Conservation (phyloP, 1,139 yeast genomes). For the Debaryomycetaceae sp. region DNA sequence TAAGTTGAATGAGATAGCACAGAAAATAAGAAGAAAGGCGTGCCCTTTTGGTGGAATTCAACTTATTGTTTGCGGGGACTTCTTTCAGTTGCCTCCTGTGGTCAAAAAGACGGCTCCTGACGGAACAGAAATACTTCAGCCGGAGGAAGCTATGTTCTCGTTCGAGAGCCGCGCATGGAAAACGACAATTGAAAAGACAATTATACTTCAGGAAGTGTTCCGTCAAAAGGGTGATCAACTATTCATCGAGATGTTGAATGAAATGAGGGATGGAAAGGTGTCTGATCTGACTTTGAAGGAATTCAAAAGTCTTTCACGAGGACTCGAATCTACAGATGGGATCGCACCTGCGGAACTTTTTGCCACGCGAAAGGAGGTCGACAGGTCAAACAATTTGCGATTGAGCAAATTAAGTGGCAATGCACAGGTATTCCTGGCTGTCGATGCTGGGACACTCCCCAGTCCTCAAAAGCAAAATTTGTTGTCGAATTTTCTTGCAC, state of each 20-base stretch:
- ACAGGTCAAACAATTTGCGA: constrained; percentile 62
- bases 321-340: constrained; percentile 57
- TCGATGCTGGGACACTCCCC: constrained; percentile 59
- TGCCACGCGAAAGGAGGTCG: constrained; percentile 84
- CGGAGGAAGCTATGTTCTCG: constrained; percentile 49
- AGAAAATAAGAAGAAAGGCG: constrained; percentile 44
- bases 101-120: constrained; percentile 21
- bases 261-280: constrained; percentile 74
- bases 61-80: constrained; percentile 81
- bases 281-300: constrained; percentile 49
- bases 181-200: constrained; percentile 57
- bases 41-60: constrained; percentile 90
- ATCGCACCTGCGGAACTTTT: constrained; percentile 84
- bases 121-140: constrained; percentile 17
- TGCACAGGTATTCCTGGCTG: constrained; percentile 47
- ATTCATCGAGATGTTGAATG: constrained; percentile 83
- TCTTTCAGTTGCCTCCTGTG: constrained; percentile 89
- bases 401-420: constrained; percentile 50
- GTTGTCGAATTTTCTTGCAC: constrained; percentile 71
- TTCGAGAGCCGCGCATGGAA: constrained; percentile 81
- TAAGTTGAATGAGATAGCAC: constrained; percentile 65
- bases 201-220: constrained; percentile 76
- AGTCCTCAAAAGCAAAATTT: constrained; percentile 42
- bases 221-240: constrained; percentile 81
- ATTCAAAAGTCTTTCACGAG: constrained; percentile 56